Evolutionary conservation across 2,329 filamentous ascomycete genomes (phyloP), one percentile per base, ranked within the genome.

Genomic region (Talaromyces sp.): DNA sequence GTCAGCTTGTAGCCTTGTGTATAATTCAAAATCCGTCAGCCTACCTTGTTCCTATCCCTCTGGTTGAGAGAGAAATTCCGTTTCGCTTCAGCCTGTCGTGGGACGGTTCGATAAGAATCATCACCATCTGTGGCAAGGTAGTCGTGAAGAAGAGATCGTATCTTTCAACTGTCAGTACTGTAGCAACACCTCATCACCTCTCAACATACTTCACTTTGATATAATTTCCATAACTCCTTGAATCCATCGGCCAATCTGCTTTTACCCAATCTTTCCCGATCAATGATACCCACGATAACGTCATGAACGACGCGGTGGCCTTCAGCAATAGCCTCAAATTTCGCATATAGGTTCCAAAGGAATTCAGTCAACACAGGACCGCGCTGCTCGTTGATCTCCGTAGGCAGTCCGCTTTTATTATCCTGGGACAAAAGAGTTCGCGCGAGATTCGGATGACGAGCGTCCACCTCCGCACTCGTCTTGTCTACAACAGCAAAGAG

Each of bases 271-370:
- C 90, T 90, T 73, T 98, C 93, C 59, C 96, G 88, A 68, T 89
- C 88, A 62, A 94, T 88, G 66, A 99, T 91, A 0, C 91, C 91
- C 68, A 90, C 90, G 73, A 97, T 90, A 56, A 96, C 90, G 76
- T 98, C 95, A 76, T 98, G 93, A 65, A 98, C 88, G 0, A 97
- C 89, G 49, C 96, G 89, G 74, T 99, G 95, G 1, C 93, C 92
- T 79, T 99, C 96, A 4, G 93, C 92, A 69, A 99, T 98, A 8
- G 95, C 92, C 76, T 98, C 95, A 69, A 99, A 98, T 72, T 97
- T 97, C 50, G 93, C 93, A 75, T 96, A 99, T 0, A 99, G 79
- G 0, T 92, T 94, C 87, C 90, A 96, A 2, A 99, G 81, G 54
- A 98, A 86, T 73, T 99, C 95, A 69, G 95, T 91, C 58, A 99